Conservation (phyloP, 768 basidiomycete genomes). For the Daedaleopsis sinensis region DNA sequence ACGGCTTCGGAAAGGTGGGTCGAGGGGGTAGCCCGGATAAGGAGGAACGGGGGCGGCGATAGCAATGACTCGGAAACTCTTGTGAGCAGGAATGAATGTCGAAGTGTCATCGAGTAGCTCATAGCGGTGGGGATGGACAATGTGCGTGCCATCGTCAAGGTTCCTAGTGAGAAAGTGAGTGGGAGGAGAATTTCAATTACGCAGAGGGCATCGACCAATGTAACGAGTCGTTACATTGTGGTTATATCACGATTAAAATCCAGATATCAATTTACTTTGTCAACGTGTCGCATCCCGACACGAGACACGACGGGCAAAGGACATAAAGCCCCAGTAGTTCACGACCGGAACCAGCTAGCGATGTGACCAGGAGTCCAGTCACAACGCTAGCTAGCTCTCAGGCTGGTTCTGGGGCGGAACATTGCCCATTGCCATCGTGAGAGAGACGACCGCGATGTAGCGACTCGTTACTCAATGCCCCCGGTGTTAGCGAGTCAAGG, state of each 20-base stretch:
- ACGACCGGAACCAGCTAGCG: too few relatives aligned
- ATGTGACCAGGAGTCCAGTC: too few relatives aligned
- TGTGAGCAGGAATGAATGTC: conserved; percentile 64
- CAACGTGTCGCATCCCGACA: too few relatives aligned
- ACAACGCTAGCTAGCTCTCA: too few relatives aligned
- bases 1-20: conserved; percentile 69
- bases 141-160: conserved; percentile 70
- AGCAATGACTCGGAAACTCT: conserved; percentile 68
- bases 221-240: too few relatives aligned
- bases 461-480: too few relatives aligned
- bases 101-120: conserved; percentile 45
- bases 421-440: too few relatives aligned
- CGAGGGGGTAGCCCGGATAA: conserved; percentile 64
- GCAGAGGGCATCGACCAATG: background rate
- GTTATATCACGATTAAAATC: too few relatives aligned
- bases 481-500: background rate
- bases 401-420: too few relatives aligned
- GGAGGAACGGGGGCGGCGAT: conserved; percentile 72
- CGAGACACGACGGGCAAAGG: background rate
- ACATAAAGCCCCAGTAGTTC: too few relatives aligned
- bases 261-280: too few relatives aligned
- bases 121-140: conserved; percentile 64
- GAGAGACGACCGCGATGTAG: too few relatives aligned
- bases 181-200: background rate
- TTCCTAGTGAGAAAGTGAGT: conserved; percentile 44